A percentile compares a stretch with the other conserved stretches of the same genome.
phyloP scores from a whole-genome alignment of 1,284 basidiomycete species.

The Coniferiporia weirii region DNA sequence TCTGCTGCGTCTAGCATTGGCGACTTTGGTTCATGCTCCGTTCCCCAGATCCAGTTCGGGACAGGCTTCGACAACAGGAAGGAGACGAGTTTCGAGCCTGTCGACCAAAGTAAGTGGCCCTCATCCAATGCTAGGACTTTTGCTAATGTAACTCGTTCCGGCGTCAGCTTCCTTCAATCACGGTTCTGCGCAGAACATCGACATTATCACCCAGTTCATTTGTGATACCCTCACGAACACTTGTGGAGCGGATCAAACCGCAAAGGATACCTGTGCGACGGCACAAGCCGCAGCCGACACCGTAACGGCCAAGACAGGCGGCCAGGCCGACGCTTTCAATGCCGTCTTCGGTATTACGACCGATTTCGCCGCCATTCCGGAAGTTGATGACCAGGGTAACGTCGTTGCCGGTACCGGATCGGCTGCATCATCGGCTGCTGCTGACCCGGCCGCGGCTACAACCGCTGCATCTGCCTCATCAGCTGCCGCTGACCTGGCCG shows the following conservation, averaged over 20 bases:
- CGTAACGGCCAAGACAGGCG: conserved; percentile 40
- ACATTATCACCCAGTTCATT: conserved; percentile 50
- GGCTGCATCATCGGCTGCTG: conserved; percentile 13
- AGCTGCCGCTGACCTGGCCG: conserved; percentile 15
- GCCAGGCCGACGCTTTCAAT: conserved; percentile 58
- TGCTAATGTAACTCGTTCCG: conserved; percentile 19
- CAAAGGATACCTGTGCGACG: conserved; percentile 42
- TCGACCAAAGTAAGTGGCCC: conserved; percentile 33
- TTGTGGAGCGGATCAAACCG: conserved; percentile 47
- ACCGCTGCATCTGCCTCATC: background rate
- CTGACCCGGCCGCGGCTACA: no score
- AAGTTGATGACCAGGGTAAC: conserved; percentile 36
- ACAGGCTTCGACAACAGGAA: conserved; percentile 52
- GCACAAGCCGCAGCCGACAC: conserved; percentile 40
- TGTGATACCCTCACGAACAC: conserved; percentile 49
- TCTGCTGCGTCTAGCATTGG: conserved; percentile 30
- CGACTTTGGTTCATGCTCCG: conserved; percentile 53
- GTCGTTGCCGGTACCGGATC: conserved; percentile 25
- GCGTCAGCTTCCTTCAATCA: conserved; percentile 42
- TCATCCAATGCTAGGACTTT: no score
- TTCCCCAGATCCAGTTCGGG: conserved; percentile 57
- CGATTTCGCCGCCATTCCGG: conserved; percentile 34
- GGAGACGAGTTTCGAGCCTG: conserved; percentile 52
- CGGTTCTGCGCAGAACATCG: conserved; percentile 47
- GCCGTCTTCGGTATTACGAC: conserved; percentile 45